Conservation (phyloP, 768 basidiomycete genomes). For the Mycena metata region DNA sequence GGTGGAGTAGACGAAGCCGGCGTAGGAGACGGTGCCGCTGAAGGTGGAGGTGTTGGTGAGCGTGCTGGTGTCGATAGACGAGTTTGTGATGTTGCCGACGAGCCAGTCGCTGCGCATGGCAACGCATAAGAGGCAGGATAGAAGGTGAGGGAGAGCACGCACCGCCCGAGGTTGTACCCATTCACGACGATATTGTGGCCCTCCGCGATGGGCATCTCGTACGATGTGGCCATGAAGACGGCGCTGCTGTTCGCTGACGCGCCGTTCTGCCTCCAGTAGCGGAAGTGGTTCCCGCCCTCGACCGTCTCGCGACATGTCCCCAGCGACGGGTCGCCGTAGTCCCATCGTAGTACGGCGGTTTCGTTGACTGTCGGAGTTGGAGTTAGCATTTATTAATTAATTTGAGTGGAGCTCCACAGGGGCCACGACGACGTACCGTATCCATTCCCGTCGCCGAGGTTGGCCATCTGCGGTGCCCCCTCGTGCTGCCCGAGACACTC, state of each 20-base stretch:
- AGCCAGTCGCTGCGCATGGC: constrained; percentile 75
- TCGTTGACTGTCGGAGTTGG: constrained; percentile 71
- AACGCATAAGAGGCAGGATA: constrained; percentile 3
- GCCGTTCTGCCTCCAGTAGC: constrained; percentile 91
- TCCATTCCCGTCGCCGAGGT: constrained; percentile 89
- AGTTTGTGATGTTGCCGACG: constrained; percentile 83
- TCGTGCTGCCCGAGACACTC: constrained; percentile 90
- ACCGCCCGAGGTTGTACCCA: constrained; percentile 88
- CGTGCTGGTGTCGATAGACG: constrained; percentile 57
- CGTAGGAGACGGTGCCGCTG: constrained; percentile 72
- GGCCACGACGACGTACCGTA: constrained; percentile 60
- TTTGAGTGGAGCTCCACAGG: no score
- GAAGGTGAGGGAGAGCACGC: constrained; percentile 36
- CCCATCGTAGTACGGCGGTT: constrained; percentile 86
- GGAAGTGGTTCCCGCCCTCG: constrained; percentile 88
- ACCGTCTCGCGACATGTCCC: constrained; percentile 91
- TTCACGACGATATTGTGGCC: constrained; percentile 80
- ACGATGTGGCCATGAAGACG: constrained; percentile 81
- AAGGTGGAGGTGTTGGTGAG: constrained; percentile 74
- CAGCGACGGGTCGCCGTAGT: constrained; percentile 84
- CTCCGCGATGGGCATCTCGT: constrained; percentile 73
- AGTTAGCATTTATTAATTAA: constrained; percentile 6
- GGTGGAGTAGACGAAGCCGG: constrained; percentile 81
- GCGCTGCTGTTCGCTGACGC: constrained; percentile 73
- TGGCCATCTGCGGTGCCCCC: constrained; percentile 75